Base-by-base conservation (phyloP, 2,329 filamentous ascomycete genomes). In the Colletotrichum lupini region DNA sequence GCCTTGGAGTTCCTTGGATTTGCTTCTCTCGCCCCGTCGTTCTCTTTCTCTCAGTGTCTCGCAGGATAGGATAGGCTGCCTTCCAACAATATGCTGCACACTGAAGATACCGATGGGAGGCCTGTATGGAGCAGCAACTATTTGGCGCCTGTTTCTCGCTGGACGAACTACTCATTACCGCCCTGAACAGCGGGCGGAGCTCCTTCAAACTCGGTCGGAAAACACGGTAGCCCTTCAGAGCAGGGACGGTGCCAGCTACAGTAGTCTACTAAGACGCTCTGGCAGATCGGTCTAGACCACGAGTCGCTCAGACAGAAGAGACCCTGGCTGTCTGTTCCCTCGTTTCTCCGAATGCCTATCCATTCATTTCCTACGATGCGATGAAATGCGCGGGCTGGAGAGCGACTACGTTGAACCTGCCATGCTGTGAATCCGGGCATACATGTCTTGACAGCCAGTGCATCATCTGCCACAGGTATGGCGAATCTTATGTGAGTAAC, bases 11-110 rank as follows among this genome's bases (percentile, higher is more conserved):
- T 24, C 37, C 30, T 35, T 58, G 65, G 42, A 68, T 58, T 37
- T 24, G 49, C n/a, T 37, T 59, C 53, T n/a, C 6, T 32, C 32
- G 64, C 64, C 69, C 69, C 69, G 53, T 58, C 58, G 19, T 42
- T 46, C 69, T 68, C 58, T 35, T 55, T 68, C 65, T 63, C 35
- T 24, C 58, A 59, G 28, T 46, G 69, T 72, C 65, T 72, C 69
- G 65, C 52, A 42, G 52, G n/a, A 46, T 30, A 59, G 59, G 52
- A 63, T 58, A 53, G 37, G 24, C 24, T 53, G 24, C 42, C 37
- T 59, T 49, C 58, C 58, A 60, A 37, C 14, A 14, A 56, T 49
- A 56, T 35, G n/a, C 56, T 30, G 30, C 9, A 24, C 30, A 22
- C 42, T 66, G 26, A 37, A 24, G 28, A 49, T 19, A 42, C 52